A percentile compares a stretch with the other conserved stretches of the same genome.
These are phyloP conservation scores for Clonostachys rosea DNA, from an alignment of 2,329 filamentous ascomycete genomes.

Conservation along the genomic window DNA sequence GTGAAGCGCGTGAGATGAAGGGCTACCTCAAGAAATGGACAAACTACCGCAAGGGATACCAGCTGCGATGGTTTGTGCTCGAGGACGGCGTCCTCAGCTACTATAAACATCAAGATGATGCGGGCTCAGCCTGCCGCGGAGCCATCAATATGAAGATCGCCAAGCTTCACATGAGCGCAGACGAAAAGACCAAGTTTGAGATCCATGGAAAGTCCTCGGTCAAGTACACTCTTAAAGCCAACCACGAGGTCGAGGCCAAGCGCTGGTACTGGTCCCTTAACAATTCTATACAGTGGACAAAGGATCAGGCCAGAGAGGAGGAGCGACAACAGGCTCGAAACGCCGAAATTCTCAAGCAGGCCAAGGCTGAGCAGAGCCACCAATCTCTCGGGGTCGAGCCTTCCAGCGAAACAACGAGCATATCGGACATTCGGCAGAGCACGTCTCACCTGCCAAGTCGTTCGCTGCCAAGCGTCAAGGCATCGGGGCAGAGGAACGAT, in stretches of 20 bases:
- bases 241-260: slow-evolving; percentile 97
- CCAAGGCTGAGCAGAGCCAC: slow-evolving; percentile 68
- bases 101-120: slow-evolving; percentile 98
- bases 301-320: slow-evolving; percentile 93
- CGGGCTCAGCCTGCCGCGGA: slow-evolving; percentile 90
- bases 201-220: slow-evolving; percentile 98
- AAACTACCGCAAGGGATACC: slow-evolving; percentile 96
- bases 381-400: slow-evolving; percentile 40
- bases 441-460: slow-evolving; percentile 36
- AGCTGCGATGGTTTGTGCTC: slow-evolving; percentile 94
- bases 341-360: slow-evolving; percentile 71
- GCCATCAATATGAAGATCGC: slow-evolving; percentile 99
- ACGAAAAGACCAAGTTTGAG: slow-evolving; percentile 97
- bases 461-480: slow-evolving; percentile 16
- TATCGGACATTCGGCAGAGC: slow-evolving; percentile 35
- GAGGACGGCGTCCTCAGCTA: slow-evolving; percentile 97
- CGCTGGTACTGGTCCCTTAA: slow-evolving; percentile 99
- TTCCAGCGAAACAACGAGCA: slow-evolving; percentile 46
- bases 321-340: slow-evolving; percentile 70
- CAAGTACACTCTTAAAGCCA: slow-evolving; percentile 96
- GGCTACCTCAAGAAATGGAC: slow-evolving; percentile 99
- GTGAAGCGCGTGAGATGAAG: slow-evolving; percentile 94
- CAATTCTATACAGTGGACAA: slow-evolving; percentile 97
- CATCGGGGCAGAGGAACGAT: slow-evolving; percentile 23
- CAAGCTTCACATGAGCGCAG: slow-evolving; percentile 88